Conservation (phyloP, 2,329 filamentous ascomycete species). For the Pezizomycotina sp. region DNA sequence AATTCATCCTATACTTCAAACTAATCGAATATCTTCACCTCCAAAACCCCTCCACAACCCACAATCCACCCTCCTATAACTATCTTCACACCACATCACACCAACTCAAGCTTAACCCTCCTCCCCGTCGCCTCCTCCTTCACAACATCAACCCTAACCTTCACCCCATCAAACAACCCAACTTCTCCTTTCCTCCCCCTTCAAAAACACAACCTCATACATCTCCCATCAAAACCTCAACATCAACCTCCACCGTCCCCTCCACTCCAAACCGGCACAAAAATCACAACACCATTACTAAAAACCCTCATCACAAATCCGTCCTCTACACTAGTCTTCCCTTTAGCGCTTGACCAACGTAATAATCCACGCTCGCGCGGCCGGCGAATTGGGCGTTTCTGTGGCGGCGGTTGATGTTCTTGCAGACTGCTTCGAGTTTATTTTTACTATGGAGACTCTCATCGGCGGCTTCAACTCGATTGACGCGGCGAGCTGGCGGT, state of each 20-base stretch:
- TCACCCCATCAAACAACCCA: slow-evolving; percentile 83
- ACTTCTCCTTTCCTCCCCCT: slow-evolving; percentile 36
- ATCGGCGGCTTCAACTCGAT: slow-evolving; percentile 79
- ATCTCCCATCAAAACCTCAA: slow-evolving; percentile 69
- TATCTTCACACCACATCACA: not conserved
- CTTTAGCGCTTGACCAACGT: slow-evolving; percentile 90
- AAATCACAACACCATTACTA: slow-evolving; percentile 90
- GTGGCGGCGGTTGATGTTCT: slow-evolving; percentile 95
- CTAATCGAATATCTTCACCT: not conserved
- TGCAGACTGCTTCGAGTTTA: slow-evolving; percentile 83
- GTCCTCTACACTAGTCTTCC: slow-evolving; percentile 62
- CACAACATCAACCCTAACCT: slow-evolving; percentile 75
- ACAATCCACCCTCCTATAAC: too few relatives aligned
- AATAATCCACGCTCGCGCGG: slow-evolving; percentile 88
- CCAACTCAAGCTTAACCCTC: slow-evolving; percentile 46
- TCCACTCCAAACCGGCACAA: slow-evolving; percentile 94
- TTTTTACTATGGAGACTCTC: slow-evolving; percentile 62
- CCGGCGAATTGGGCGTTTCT: slow-evolving; percentile 94
- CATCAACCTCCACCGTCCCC: slow-evolving; percentile 62
- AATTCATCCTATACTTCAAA: slow-evolving; percentile 1
- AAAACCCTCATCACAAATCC: slow-evolving; percentile 96
- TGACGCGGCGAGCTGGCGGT: slow-evolving; percentile 84
- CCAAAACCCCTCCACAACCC: too few relatives aligned
- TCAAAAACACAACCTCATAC: slow-evolving; percentile 63
- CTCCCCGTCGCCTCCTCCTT: slow-evolving; percentile 94